Conservation (phyloP, 345 rosid genomes). For the Nasturtium officinale region DNA sequence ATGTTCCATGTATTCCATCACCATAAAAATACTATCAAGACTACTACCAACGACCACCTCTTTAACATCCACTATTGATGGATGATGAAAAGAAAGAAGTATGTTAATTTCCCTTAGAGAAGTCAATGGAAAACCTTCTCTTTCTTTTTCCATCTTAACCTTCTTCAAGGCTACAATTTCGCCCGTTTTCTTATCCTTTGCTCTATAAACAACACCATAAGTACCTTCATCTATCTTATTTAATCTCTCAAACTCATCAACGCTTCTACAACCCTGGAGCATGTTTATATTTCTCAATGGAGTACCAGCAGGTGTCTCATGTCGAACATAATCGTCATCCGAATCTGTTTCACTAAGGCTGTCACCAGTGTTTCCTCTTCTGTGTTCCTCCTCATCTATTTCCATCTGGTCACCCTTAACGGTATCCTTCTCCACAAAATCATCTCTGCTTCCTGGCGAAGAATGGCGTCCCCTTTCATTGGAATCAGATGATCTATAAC, state of each 20-base stretch:
- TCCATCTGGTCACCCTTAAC: constrained; percentile 76
- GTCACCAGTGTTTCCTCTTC: constrained; percentile 42
- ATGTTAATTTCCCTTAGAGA: constrained; percentile 93
- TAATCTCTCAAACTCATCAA: constrained; percentile 95
- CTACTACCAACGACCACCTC: constrained; percentile 97
- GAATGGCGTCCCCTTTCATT: constrained; percentile 54
- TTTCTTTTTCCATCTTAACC: constrained; percentile 99
- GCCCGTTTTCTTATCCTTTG: constrained; percentile 87
- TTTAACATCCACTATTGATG: constrained; percentile 94
- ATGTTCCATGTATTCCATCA: constrained; percentile 99
- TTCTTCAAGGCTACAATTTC: constrained; percentile 98
- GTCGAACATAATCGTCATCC: constrained; percentile 53
- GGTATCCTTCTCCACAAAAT: constrained; percentile 50
- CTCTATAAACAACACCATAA: constrained; percentile 98
- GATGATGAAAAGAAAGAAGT: constrained; percentile 95
- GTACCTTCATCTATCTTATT: constrained; percentile 99
- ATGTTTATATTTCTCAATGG: constrained; percentile 85
- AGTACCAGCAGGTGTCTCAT: constrained; percentile 53
- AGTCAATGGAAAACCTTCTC: constrained; percentile 98
- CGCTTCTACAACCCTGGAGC: constrained; percentile 98
- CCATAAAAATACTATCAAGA: constrained; percentile 98
- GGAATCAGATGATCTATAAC: constrained; percentile 67
- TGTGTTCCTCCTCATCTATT: constrained; percentile 55
- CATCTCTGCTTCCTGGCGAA: constrained; percentile 63
- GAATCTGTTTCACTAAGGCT: constrained; percentile 57